Base-by-base conservation (phyloP, 805 yeast genomes). In the Yamadazyma endophytica region DNA sequence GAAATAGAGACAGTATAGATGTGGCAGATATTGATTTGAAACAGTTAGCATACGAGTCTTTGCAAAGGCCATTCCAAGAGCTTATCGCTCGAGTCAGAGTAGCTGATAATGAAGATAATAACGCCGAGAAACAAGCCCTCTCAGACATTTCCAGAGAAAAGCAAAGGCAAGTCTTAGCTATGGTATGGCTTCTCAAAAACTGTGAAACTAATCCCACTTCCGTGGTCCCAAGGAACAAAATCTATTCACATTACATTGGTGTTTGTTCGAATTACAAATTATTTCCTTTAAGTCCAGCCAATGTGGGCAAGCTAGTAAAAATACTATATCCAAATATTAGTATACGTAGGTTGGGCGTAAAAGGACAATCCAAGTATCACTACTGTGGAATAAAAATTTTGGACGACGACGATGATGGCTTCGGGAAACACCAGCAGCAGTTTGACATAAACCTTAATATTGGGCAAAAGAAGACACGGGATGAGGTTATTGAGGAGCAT, bases 311-410 rank as follows among this genome's bases (percentile, higher is more conserved):
- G 47, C 59, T 82, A 25, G 85, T 84, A 13, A 66, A 79, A 36
- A 61, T 79, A 4, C 56, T 76, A 4, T 82, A 72, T 45, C 92
- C 95, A 0, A 63, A 65, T 33, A 62, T 85, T 39, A 76, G 78
- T 18, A 82, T 92, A 0, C 70, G 94, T 41, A 68, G 96, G 32
- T 62, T 87, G 32, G 96, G 96, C 2, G 75, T 79, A 53, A 67
- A 95, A 29, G 89, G 89, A 2, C 82, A 80, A 48, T 78, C 90
- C 13, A 82, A 82, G 50, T 88, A 88, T 55, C 94, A 86, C 52
- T 87, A 85, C 49, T 82, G 90, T 55, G 95, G 95, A 3, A 67
- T 88, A 31, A 33, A 33, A 19, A 24, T 33, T 13, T 9, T 19
- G 8, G 21, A 19, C 8, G 21, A 19, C 11, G 21, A 19, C 11